Evolutionary conservation across 164 flowering plant genomes (phyloP), one percentile per base, ranked within the genome.

Genomic region (Nymphaea colorata): DNA sequence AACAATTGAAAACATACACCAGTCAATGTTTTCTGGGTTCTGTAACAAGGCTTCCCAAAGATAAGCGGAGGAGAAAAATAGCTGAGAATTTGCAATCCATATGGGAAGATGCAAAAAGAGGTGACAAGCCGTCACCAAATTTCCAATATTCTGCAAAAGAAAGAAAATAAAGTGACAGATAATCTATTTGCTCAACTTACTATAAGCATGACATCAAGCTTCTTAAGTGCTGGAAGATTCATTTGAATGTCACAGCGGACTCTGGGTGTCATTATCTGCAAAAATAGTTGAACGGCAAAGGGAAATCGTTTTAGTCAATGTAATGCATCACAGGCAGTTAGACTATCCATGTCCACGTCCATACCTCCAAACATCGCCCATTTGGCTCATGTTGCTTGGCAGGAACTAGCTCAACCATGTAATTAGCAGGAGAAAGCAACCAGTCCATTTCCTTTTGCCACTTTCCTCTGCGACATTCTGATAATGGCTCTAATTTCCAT

Each of bases 341-440:
- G 57, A 10, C 57, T 51, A 51, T 8, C 57, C 14, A 10, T 15
- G 14, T 51, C 57, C 57, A 51, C 14, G 57, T 51, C 14, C 14
- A 14, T 74, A 91, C 98, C 96, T 95, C 99, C 64, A 95, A 41
- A 18, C 71, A 78, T 41, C 82, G 69, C 18, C 99, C 98, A 79
- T 85, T 78, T n/a, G 80, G 70, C 42, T 84, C 88, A 67, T 75
- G 75, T 80, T 92, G 96, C 82, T 83, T 86, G 4, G 94, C 86
- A 69, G 99, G 99, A 79, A 95, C 96, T 68, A 95, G 73, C 79
- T 95, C 94, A 68, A 95, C 91, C 98, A 94, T 95, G 67, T 84
- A 84, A 67, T 87, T 88, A 47, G 98, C 78, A 42, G 98, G 98
- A 66, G 97, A 87, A 44, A 95, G 84, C 59, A 92, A 78, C 99